These are phyloP conservation scores for Phytomonas sp. DNA, from an alignment of 208 protist species.

Conservation along the genomic window DNA sequence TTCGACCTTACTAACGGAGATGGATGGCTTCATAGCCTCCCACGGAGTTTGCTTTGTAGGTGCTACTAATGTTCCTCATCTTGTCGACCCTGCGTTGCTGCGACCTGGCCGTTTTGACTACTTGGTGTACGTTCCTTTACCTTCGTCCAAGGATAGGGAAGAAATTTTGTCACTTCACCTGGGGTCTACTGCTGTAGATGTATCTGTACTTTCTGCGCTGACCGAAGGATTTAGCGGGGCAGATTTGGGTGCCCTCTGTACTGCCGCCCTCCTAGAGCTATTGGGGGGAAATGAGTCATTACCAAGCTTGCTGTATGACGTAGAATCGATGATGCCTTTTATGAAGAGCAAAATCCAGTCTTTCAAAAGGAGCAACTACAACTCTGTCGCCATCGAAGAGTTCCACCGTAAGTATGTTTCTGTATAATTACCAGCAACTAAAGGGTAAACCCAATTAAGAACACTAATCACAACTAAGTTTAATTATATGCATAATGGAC, in stretches of 20 bases:
- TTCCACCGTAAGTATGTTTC: conserved; percentile 37
- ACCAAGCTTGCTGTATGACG: conserved; percentile 19
- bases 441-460: not conserved
- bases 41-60: conserved; percentile 84
- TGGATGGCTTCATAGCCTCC: conserved; percentile 92
- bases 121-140: conserved; percentile 76
- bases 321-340: conserved; percentile 27
- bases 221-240: conserved; percentile 83
- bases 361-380: conserved; percentile 52
- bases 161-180: conserved; percentile 58
- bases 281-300: conserved; percentile 16
- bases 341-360: conserved; percentile 19
- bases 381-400: conserved; percentile 28
- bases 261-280: conserved; percentile 39
- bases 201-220: conserved; percentile 25
- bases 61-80: conserved; percentile 87
- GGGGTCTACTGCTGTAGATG: conserved; percentile 28
- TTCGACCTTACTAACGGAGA: conserved; percentile 95
- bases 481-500: not conserved
- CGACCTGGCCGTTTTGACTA: conserved; percentile 88
- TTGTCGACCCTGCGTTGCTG: conserved; percentile 83
- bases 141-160: conserved; percentile 31
- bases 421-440: not conserved
- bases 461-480: not conserved
- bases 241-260: conserved; percentile 57